Conservation (phyloP, 768 basidiomycete genomes). For the Pleurotus cornucopiae region DNA sequence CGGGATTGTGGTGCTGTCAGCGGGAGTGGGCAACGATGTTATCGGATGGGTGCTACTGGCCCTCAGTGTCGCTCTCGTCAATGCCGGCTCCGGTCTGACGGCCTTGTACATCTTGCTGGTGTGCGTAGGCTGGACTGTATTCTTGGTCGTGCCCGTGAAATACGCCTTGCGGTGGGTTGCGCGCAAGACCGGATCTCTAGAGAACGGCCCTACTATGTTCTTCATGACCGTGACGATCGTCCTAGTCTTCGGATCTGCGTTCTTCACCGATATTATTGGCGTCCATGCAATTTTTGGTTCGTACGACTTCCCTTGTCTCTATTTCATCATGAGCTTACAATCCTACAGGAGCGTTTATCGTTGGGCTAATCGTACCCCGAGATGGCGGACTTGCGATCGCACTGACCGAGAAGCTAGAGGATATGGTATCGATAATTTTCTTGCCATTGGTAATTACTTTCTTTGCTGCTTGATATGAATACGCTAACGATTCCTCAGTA, state of each 20-base stretch:
- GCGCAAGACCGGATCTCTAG: conserved; percentile 70
- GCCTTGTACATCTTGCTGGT: conserved; percentile 82
- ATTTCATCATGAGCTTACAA: neutral
- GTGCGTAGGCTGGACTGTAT: conserved; percentile 76
- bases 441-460: conserved; percentile 63
- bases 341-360: conserved; percentile 68
- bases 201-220: conserved; percentile 80
- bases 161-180: conserved; percentile 68
- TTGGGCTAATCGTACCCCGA: conserved; percentile 79
- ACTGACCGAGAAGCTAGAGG: conserved; percentile 95
- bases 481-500: conserved; percentile 44
- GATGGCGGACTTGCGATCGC: conserved; percentile 83
- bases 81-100: conserved; percentile 76
- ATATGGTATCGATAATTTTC: conserved; percentile 88
- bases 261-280: conserved; percentile 91
- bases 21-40: conserved; percentile 88
- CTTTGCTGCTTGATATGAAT: too few relatives aligned
- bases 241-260: conserved; percentile 80
- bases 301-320: conserved; percentile 9
- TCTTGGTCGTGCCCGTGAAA: conserved; percentile 69
- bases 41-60: conserved; percentile 88
- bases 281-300: conserved; percentile 87
- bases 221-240: conserved; percentile 88
- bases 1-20: conserved; percentile 88
- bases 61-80: conserved; percentile 88